Conservation (phyloP, 768 basidiomycete species). For the Termitomyces sp. region DNA sequence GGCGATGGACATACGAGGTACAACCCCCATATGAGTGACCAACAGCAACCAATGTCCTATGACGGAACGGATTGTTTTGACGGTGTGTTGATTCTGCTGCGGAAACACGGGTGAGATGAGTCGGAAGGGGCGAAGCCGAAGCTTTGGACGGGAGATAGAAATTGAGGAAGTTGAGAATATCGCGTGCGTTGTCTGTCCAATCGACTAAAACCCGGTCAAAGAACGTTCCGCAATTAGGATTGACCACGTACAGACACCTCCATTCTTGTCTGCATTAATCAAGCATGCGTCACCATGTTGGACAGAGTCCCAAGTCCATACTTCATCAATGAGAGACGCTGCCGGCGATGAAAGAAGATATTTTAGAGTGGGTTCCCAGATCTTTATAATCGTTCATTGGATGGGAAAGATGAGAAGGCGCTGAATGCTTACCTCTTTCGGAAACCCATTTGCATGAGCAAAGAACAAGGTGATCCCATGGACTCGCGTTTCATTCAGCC, state of each 20-base stretch:
- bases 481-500: conserved; percentile 14
- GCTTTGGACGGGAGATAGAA: conserved; percentile 52
- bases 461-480: conserved; percentile 66
- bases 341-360: conserved; percentile 40
- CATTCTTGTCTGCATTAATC: conserved; percentile 53
- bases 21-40: conserved; percentile 88
- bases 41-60: conserved; percentile 54
- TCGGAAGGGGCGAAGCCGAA: conserved; percentile 35
- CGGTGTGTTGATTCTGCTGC: conserved; percentile 36
- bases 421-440: conserved; percentile 66
- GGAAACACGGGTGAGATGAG: conserved; percentile 44
- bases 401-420: neutral
- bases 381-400: conserved; percentile 33
- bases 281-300: conserved; percentile 82
- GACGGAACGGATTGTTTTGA: conserved; percentile 36
- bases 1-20: conserved; percentile 46
- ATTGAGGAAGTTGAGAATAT: conserved; percentile 70
- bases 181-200: conserved; percentile 74
- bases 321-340: conserved; percentile 43
- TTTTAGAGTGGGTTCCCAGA: conserved; percentile 71
- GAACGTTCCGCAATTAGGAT: neutral
- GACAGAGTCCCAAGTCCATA: conserved; percentile 81
- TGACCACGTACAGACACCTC: conserved; percentile 48
- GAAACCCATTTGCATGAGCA: conserved; percentile 83
- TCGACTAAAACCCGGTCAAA: conserved; percentile 41